Conservation (phyloP, 176 grass and related monocot species). For the Aegilops sharonensis region DNA sequence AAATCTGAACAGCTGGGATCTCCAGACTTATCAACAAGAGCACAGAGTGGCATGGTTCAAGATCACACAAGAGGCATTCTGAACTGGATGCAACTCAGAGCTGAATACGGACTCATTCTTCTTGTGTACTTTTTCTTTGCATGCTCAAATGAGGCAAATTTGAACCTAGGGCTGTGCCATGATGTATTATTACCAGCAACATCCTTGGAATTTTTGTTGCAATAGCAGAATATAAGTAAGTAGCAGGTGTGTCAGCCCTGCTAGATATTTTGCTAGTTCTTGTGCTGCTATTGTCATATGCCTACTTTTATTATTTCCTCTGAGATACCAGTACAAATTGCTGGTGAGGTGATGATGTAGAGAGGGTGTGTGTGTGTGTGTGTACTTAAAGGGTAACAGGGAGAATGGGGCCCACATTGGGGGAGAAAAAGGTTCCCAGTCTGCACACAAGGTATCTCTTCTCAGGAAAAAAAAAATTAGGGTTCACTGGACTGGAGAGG, state of each 20-base stretch:
- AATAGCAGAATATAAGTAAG: not conserved
- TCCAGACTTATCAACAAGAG: not conserved
- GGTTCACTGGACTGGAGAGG: constrained; percentile 9
- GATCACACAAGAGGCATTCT: constrained; percentile 14
- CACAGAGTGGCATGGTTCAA: not conserved
- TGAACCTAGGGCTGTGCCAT: not conserved
- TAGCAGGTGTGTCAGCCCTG: not conserved
- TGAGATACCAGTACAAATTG: constrained; percentile 43
- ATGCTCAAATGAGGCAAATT: not conserved
- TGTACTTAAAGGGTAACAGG: constrained; percentile 48
- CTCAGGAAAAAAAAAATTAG: constrained; percentile 26
- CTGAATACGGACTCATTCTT: not conserved
- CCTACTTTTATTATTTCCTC: not conserved
- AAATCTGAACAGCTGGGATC: not conserved
- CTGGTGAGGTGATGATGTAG: constrained; percentile 53
- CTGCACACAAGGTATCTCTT: constrained; percentile 38
- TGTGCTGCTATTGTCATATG: constrained; percentile 1
- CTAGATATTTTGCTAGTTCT: constrained; percentile 28
- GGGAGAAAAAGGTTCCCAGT: constrained; percentile 34
- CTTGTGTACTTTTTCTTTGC: not conserved
- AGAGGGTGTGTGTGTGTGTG: constrained; percentile 1
- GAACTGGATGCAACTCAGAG: not conserved
- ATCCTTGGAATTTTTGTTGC: not conserved
- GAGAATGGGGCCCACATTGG: constrained; percentile 39
- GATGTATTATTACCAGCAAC: not conserved